Evolutionary conservation across 176 grass and related monocot genomes (phyloP), one percentile per base, ranked within the genome.

Genomic region (Oryza punctata): DNA sequence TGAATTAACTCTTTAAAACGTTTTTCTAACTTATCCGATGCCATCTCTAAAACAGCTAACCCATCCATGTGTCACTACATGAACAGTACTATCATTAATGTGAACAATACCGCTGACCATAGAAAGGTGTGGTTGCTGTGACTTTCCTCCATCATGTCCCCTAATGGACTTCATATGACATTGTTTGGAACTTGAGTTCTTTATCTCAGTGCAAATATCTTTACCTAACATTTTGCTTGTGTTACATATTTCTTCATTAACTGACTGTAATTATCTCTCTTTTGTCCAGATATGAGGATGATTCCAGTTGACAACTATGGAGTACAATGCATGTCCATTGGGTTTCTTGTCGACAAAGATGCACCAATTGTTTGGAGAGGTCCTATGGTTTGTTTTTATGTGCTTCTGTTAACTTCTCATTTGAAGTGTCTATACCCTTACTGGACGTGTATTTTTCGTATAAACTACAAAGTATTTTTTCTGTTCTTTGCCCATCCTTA

Each of bases 331-430:
- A 95, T 98, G 93, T 98, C 96, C 76, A 95, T 98, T 35, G 89
- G 96, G 16, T 98, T 98, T 95, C 93, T 98, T 84, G 93, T 98
- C 24, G 93, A 84, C n/a, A 95, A 98, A 78, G 93, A 93, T 78
- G 91, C 91, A 18, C 93, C 96, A 69, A 90, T 98, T 54, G 89
- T 98, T 76, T 95, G 96, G 96, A 94, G 96, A 94, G 91, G 96
- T 91, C 93, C 96, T 93, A 95, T 41, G 96, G 96, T 95, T 93
- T 91, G 92, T 95, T 82, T 85, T 88, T 64, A 75, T 77, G 32
- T 87, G 4, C 81, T 82, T 83, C 12, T 44, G 0, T 81, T 80
- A 77, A 49, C 18, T 64, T 90, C 46, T 81, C n/a, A 9, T 28
- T 41, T 82, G 3, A 63, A 63, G 25, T 81, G 4, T 19, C 33